These are phyloP conservation scores for Imleria badia DNA, from an alignment of 768 basidiomycete species.

Conservation along the genomic window DNA sequence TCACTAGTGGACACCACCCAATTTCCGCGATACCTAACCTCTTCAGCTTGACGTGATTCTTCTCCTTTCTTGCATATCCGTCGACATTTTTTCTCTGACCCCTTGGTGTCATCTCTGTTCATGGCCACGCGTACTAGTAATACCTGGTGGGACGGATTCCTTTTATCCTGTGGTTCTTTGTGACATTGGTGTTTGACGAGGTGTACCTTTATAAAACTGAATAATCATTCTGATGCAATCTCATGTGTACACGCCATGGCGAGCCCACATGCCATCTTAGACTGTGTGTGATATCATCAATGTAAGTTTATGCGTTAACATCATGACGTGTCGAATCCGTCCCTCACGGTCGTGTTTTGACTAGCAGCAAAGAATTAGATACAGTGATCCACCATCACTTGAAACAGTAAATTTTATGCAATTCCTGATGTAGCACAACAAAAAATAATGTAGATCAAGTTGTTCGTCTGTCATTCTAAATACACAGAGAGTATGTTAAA, in stretches of 20 bases:
- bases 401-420: too few species aligned
- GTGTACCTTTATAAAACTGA: slow-evolving; percentile 27
- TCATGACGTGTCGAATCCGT: too few species aligned
- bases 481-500: too few species aligned
- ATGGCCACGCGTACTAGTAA: neutral
- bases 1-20: slow-evolving; percentile 4
- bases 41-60: slow-evolving; percentile 5
- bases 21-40: slow-evolving; percentile 19
- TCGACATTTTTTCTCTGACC: neutral
- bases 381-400: too few species aligned
- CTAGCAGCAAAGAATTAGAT: too few species aligned
- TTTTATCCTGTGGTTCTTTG: slow-evolving; percentile 10
- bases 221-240: slow-evolving; percentile 13
- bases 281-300: too few species aligned
- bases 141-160: slow-evolving; percentile 11
- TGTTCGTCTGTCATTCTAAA: too few species aligned
- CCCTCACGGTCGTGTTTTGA: too few species aligned
- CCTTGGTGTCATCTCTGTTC: neutral
- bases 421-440: too few species aligned
- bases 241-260: neutral
- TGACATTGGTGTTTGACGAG: slow-evolving; percentile 18
- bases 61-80: slow-evolving; percentile 26
- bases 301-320: too few species aligned
- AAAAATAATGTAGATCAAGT: too few species aligned
- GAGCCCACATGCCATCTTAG: too few species aligned